Evolutionary conservation across 2,329 filamentous ascomycete species (phyloP).

Genomic region (Huntiella savannae): DNA sequence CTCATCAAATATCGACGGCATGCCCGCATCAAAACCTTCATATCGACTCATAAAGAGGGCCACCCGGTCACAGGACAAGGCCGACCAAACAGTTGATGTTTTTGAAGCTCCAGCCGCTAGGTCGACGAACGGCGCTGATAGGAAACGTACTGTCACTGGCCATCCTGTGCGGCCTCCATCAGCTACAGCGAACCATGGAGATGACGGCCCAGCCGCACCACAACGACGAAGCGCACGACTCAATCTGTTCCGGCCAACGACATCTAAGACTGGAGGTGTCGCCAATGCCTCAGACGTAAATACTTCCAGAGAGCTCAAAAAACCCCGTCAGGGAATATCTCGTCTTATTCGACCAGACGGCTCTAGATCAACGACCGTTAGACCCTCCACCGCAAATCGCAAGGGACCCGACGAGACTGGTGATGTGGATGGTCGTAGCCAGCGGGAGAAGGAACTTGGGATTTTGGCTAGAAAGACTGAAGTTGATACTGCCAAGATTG

Average conservation of each 20-base stretch:
- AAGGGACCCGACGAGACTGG: conserved; percentile 50
- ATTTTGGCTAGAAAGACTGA: conserved; percentile 21
- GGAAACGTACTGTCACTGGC: conserved; percentile 86
- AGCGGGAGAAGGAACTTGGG: conserved; percentile 7
- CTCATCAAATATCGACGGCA: background rate
- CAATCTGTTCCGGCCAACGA: conserved; percentile 48
- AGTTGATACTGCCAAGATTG: conserved; percentile 41
- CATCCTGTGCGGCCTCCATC: conserved; percentile 40
- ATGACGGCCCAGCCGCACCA: conserved; percentile 39
- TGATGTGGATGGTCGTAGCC: conserved; percentile 38
- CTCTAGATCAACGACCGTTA: conserved; percentile 53
- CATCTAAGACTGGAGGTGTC: conserved; percentile 40
- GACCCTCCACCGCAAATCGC: conserved; percentile 78
- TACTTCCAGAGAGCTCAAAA: conserved; percentile 54
- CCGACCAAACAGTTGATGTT: conserved; percentile 17
- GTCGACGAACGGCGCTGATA: conserved; percentile 33
- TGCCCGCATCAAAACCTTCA: conserved; percentile 40
- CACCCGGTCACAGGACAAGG: conserved; percentile 21
- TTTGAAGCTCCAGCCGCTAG: conserved; percentile 22
- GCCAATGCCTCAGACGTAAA: background rate
- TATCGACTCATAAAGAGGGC: conserved; percentile 30
- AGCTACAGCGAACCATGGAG: conserved; percentile 21
- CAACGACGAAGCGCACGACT: conserved; percentile 56
- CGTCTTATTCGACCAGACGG: conserved; percentile 46
- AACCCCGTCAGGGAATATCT: conserved; percentile 55